These are phyloP conservation scores for Calonectria leucothoes DNA, from an alignment of 2,329 filamentous ascomycete genomes.

Conservation along the genomic window DNA sequence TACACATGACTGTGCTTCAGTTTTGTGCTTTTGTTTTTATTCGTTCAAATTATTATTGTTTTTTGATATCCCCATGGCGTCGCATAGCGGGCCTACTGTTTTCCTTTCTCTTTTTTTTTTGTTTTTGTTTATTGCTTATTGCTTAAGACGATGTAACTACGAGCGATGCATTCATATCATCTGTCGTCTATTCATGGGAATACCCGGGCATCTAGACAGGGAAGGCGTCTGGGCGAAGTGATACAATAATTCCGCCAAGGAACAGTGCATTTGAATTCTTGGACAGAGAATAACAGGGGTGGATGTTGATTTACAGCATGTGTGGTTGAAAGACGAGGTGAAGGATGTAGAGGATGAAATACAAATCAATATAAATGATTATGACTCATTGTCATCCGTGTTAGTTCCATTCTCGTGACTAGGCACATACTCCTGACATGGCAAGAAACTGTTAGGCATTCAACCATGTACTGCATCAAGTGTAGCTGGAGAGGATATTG, in stretches of 20 bases:
- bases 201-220: conserved; percentile 39
- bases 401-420: no score
- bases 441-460: not conserved
- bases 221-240: conserved; percentile 34
- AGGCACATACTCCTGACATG: not conserved
- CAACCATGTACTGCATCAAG: not conserved
- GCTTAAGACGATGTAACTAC: conserved; percentile 13
- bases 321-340: not conserved
- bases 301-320: not conserved
- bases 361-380: not conserved
- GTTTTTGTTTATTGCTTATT: conserved; percentile 13
- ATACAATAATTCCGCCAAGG: not conserved
- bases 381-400: not conserved
- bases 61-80: conserved; percentile 41
- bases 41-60: conserved; percentile 12
- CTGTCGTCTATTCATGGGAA: conserved; percentile 23
- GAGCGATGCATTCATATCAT: conserved; percentile 36
- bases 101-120: conserved; percentile 15
- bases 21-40: conserved; percentile 9
- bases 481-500: not conserved
- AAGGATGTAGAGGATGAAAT: not conserved
- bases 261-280: conserved; percentile 16
- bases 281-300: conserved; percentile 11
- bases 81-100: conserved; percentile 24
- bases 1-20: conserved; percentile 3